Percentiles rank a stretch among this genome's conserved stretches.
Evolutionary conservation across 805 yeast genomes (phyloP).

Genomic region (Scheffersomyces ergatensis): DNA sequence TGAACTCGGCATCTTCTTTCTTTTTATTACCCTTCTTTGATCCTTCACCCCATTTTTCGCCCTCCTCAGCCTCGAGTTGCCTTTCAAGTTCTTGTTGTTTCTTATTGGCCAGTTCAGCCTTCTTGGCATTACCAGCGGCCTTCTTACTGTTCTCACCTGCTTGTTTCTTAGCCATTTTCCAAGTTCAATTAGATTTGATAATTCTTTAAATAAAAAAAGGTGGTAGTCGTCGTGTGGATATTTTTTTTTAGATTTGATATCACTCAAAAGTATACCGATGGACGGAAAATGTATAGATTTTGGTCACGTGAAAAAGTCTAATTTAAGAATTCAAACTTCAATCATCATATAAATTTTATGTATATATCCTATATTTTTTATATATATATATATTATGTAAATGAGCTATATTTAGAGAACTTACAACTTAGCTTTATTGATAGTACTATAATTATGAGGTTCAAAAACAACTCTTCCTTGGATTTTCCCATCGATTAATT

Average conservation of each 20-base stretch:
- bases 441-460: constrained; percentile 10
- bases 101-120: constrained; percentile 61
- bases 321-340: too few relatives aligned
- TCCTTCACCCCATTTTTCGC: constrained; percentile 68
- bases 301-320: too few relatives aligned
- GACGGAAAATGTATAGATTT: too few relatives aligned
- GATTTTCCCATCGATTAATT: constrained; percentile 35
- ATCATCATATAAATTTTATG: too few relatives aligned
- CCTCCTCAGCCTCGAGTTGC: constrained; percentile 52
- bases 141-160: constrained; percentile 53
- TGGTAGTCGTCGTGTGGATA: too few relatives aligned
- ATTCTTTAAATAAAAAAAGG: too few relatives aligned
- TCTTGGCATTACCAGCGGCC: constrained; percentile 63
- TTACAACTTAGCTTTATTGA: neutral
- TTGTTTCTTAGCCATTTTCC: constrained; percentile 46
- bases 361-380: too few relatives aligned
- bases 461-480: constrained; percentile 43
- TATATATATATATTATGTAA: too few relatives aligned
- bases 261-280: too few relatives aligned
- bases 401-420: too few relatives aligned
- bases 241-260: too few relatives aligned
- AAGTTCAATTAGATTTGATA: neutral
- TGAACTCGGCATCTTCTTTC: constrained; percentile 64
- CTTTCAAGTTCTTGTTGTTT: constrained; percentile 53
- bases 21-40: constrained; percentile 67